Base-by-base conservation (phyloP, 148 eudicot species). In the Pouteria glomerata region DNA sequence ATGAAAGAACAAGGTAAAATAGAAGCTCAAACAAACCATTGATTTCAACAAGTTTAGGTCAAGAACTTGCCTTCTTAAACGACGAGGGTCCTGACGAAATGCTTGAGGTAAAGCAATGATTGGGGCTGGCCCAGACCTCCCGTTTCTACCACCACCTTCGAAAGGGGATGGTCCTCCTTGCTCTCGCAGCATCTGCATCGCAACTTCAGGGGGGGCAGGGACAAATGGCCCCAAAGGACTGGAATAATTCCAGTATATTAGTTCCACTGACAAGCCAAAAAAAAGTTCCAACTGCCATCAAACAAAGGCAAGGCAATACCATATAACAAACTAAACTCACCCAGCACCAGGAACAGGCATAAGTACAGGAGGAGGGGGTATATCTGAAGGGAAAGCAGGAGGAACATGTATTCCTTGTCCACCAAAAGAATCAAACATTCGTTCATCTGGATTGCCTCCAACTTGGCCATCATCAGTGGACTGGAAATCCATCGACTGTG, bases 311-410 rank as follows among this genome's bases (percentile, higher is more conserved):
- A 29, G 12, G 44, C 31, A 19, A 68, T 78, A 76, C 30, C 57
- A 24, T 26, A 63, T 16, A 70, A 47, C 31, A 55, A 60, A 27
- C 48, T 26, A 21, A 72, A 72, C 80, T 79, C 76, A 95, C 98
- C 98, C 98, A 75, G 97, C 98, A 69, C 99, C 99, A 74, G 99
- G 99, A 66, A 96, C 96, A 60, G 97, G 99, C 97, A 96, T 96
- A 59, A 96, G 78, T 19, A 96, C 88, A 66, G 97, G 89, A 27
- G 94, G 96, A 5, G 98, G 94, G 5, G 90, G 80, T 33, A 96
- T 92, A 80, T 96, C 99, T 53, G 96, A 74, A 60, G 87, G 67
- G 81, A 89, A 96, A 39, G 93, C 73, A 34, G 93, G 73, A 69
- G 87, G 82, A 79, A 82, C 84, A 68, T 81, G 90, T 39, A 96